Base-by-base conservation (phyloP, 805 yeast genomes). In the Jamesozyma spencerorum region DNA sequence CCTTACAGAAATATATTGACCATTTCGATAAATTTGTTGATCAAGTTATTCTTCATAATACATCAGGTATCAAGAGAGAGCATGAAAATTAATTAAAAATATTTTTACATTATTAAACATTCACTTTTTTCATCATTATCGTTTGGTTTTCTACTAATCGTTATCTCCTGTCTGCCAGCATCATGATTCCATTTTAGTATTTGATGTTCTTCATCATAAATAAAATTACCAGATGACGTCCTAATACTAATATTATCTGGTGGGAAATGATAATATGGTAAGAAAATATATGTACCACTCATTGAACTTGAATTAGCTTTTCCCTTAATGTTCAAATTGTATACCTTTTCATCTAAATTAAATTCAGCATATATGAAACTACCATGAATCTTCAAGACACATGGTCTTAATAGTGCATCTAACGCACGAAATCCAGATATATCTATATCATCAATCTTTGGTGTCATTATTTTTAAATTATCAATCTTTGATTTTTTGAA, bases 381-480 rank as follows among this genome's bases (percentile, higher is more conserved):
- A 2, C 97, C 97, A 27, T 68, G 69, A 0, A 81, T 69, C 3
- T 79, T 73, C 1, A 78, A 57, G 1, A 87, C 80, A 47, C 71
- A 81, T 2, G 97, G 97, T 36, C 98, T 69, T 20, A 85, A 63
- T 1, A 84, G 74, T 0, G 96, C 86, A 38, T 72, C 74, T 1
- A 74, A 69, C 0, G 92, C 94, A 31, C 97, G 67, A 1, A 81
- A 71, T 1, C 96, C 96, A 32, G 40, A 37, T 18, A 45, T 47
- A 42, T 54, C 55, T 14, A 49, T 17, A 32, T 17, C 5, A 2
- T 41, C 44, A 12, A 20, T 38, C 19, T 27, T 30, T 17, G 40
- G 40, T 18, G 42, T 27, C n/a, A 50, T 47, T 6, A 46, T 44
- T 6, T 34, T 19, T 11, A 47, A 36, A n/a, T 46, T 47, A 12